phyloP scores from a whole-genome alignment of 192 early-diverging fungal genomes.

The Lobosporangium transversale region DNA sequence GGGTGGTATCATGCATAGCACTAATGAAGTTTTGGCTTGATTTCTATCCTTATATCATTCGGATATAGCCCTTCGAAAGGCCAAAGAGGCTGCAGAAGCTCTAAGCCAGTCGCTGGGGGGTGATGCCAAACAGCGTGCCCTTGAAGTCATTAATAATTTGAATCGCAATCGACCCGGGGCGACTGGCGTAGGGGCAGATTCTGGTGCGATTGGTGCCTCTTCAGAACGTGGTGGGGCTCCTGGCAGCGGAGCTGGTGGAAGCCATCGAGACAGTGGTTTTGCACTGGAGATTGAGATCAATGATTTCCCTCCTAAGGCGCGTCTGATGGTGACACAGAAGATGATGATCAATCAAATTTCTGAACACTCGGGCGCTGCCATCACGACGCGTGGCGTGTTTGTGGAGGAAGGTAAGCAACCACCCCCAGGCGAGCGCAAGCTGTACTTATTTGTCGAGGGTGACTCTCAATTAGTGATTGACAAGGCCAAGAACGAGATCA shows the following conservation, averaged over 20 bases:
- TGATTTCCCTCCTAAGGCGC: slow-evolving; percentile 95
- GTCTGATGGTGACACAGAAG: slow-evolving; percentile 96
- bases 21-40: neutral
- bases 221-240: slow-evolving; percentile 33
- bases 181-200: slow-evolving; percentile 65
- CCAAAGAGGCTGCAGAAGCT: slow-evolving; percentile 46
- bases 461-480: slow-evolving; percentile 91
- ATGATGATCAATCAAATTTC: slow-evolving; percentile 89
- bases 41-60: neutral
- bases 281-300: slow-evolving; percentile 95
- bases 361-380: slow-evolving; percentile 92
- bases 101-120: slow-evolving; percentile 31
- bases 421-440: slow-evolving; percentile 81
- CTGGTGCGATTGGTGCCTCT: slow-evolving; percentile 62
- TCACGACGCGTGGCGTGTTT: slow-evolving; percentile 93
- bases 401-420: slow-evolving; percentile 88
- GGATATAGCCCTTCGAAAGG: slow-evolving; percentile 26
- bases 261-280: slow-evolving; percentile 63
- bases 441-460: slow-evolving; percentile 96
- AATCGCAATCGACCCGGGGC: slow-evolving; percentile 58
- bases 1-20: neutral
- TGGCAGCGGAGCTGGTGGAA: slow-evolving; percentile 3
- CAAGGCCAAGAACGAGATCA: slow-evolving; percentile 93
- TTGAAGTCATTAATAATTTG: slow-evolving; percentile 47
- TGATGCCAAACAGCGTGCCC: slow-evolving; percentile 34